phyloP scores from a whole-genome alignment of 73 alveolate species.

The Symbiodinium pilosum region DNA sequence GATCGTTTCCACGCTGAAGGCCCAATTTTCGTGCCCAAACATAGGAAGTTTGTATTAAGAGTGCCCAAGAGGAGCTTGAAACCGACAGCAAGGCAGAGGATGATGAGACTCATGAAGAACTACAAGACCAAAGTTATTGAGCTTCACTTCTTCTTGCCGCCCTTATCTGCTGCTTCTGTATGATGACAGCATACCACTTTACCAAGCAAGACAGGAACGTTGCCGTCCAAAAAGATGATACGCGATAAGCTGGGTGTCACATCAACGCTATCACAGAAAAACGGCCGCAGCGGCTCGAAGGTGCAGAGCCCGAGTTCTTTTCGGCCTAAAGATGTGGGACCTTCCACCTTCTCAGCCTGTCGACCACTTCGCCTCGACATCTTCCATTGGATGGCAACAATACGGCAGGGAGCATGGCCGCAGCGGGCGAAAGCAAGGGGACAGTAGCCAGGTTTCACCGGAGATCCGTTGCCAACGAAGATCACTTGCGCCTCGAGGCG shows the following conservation, averaged over 20 bases:
- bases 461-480: not conserved
- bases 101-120: too few relatives aligned
- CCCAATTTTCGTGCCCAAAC: too few relatives aligned
- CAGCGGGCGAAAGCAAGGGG: not conserved
- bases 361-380: not conserved
- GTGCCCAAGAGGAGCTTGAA: too few relatives aligned
- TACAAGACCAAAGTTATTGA: too few relatives aligned
- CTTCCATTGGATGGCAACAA: slow-evolving; percentile 9
- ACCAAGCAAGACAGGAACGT: not conserved
- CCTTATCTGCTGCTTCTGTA: not conserved
- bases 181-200: not conserved
- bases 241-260: not conserved
- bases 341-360: not conserved
- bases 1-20: too few relatives aligned
- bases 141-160: not conserved
- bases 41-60: too few relatives aligned
- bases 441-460: not conserved
- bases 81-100: too few relatives aligned
- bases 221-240: slow-evolving; percentile 13
- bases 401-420: slow-evolving; percentile 21
- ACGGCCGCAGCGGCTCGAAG: slow-evolving; percentile 1
- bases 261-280: not conserved
- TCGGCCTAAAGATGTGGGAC: not conserved
- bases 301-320: slow-evolving; percentile 13
- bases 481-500: slow-evolving; percentile 17